phyloP scores from a whole-genome alignment of 805 yeast genomes.

The Scheffersomyces ergatensis region DNA sequence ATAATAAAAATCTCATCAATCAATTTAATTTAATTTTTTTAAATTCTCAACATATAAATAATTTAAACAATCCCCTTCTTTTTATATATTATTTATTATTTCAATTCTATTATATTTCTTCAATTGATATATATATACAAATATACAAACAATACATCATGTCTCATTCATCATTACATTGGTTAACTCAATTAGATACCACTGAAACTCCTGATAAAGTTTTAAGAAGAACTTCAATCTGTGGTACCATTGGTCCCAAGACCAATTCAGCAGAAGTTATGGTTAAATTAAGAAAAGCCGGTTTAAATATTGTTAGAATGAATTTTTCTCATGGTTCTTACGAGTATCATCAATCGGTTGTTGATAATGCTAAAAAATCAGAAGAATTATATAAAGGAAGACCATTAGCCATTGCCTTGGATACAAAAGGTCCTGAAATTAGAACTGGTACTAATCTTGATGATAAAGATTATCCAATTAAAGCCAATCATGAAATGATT shows the following conservation, averaged over 20 bases:
- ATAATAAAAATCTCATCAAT: too few species aligned
- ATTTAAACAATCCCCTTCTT: too few species aligned
- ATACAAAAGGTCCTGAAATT: conserved; percentile 99
- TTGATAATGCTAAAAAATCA: conserved; percentile 95
- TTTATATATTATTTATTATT: too few species aligned
- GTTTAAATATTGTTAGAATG: conserved; percentile 97
- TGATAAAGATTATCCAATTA: conserved; percentile 78
- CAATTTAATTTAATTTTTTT: too few species aligned
- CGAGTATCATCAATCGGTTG: conserved; percentile 95
- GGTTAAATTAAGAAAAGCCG: conserved; percentile 90
- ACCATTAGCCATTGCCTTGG: conserved; percentile 97
- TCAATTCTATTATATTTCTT: too few species aligned
- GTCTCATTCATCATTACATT: conserved; percentile 56
- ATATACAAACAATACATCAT: too few species aligned
- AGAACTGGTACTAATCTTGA: conserved; percentile 94
- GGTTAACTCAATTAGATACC: conserved; percentile 81
- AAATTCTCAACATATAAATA: too few species aligned
- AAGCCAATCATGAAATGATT: conserved; percentile 84
- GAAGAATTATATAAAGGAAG: conserved; percentile 89
- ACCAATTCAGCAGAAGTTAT: conserved; percentile 86
- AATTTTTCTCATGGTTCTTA: conserved; percentile 98
- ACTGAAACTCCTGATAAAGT: conserved; percentile 71
- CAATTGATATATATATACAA: too few species aligned
- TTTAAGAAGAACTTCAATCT: conserved; percentile 92
- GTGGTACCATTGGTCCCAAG: conserved; percentile 99